These are phyloP conservation scores for Galeopsis tetrahit DNA, from an alignment of 257 asterid species.

Conservation along the genomic window DNA sequence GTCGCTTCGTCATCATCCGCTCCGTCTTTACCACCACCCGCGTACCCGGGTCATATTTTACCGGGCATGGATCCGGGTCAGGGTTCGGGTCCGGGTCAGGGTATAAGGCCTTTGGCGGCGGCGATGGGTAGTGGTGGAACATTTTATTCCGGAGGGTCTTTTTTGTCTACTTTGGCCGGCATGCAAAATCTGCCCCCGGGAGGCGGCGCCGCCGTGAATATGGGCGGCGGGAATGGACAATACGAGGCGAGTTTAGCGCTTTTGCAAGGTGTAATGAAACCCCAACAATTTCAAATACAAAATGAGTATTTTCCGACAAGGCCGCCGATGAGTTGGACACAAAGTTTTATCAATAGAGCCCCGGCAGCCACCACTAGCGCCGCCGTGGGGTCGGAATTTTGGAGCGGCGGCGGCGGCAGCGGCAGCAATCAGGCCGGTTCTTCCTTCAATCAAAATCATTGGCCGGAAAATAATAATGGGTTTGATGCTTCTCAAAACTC, in stretches of 20 bases:
- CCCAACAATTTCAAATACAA: conserved; percentile 28
- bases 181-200: conserved; percentile 35
- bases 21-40: conserved; percentile 21
- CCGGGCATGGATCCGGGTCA: conserved; percentile 25
- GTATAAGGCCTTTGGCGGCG: conserved; percentile 26
- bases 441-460: conserved; percentile 46
- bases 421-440: conserved; percentile 35
- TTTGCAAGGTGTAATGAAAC: conserved; percentile 35
- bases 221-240: conserved; percentile 33
- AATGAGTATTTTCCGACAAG: conserved; percentile 28
- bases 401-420: conserved; percentile 31
- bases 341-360: conserved; percentile 36
- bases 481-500: conserved; percentile 38
- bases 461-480: conserved; percentile 47
- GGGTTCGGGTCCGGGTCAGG: conserved; percentile 13
- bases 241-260: conserved; percentile 35
- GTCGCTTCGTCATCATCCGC: conserved; percentile 28
- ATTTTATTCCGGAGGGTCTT: conserved; percentile 32
- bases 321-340: conserved; percentile 50
- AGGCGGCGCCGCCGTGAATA: conserved; percentile 24
- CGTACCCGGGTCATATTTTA: conserved; percentile 16
- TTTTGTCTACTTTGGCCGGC: conserved; percentile 38
- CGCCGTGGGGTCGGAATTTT: conserved; percentile 29
- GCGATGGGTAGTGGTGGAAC: conserved; percentile 25
- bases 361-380: conserved; percentile 36